Base-by-base conservation (phyloP, 495 filamentous ascomycete species). In the Amphirosellinia nigrospora region DNA sequence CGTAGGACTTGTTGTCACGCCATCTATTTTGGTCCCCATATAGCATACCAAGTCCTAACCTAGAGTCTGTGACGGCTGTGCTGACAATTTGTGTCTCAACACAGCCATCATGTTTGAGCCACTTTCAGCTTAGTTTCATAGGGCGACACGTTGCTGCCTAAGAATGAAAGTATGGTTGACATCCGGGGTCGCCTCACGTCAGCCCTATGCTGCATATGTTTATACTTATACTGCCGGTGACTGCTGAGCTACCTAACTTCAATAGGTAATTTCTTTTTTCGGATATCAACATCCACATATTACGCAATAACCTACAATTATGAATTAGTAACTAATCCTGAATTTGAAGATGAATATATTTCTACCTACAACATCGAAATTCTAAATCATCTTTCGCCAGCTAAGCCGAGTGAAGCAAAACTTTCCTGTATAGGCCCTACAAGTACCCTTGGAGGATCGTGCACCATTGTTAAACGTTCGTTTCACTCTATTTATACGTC, bases 11-110 rank as follows among this genome's bases (percentile, higher is more conserved):
- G 28, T 36, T 30, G 9, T 41, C 58, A 60, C 1, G 9, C 23
- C 21, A 10, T 58, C 36, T 45, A 63, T 46, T 63, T 63, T 63
- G 26, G 39, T 61, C 11, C 23, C 1, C 28, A 61, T 16, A 32
- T n/a, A 13, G 36, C 56, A 16, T 10, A 26, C 11, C 21, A 41
- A 41, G 39, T 13, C 26, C 4, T 26, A 9, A 11, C 8, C 11
- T 30, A 9, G n/a, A 38, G 9, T 50, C 61, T 38, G 45, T 23
- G 16, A 64, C 61, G 13, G 19, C 61, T 64, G 61, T 43, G 43
- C 61, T 30, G 55, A 28, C 39, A 45, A 62, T 38, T 26, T 5
- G 4, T 13, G 16, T 58, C 9, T 4, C 5, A 0, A 36, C 55
- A 36, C 30, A 39, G 32, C 26, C 26, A 28, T 38, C n/a, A 63